Base-by-base conservation (phyloP, 192 early-diverging fungal species). In the Linnemannia schmuckeri region DNA sequence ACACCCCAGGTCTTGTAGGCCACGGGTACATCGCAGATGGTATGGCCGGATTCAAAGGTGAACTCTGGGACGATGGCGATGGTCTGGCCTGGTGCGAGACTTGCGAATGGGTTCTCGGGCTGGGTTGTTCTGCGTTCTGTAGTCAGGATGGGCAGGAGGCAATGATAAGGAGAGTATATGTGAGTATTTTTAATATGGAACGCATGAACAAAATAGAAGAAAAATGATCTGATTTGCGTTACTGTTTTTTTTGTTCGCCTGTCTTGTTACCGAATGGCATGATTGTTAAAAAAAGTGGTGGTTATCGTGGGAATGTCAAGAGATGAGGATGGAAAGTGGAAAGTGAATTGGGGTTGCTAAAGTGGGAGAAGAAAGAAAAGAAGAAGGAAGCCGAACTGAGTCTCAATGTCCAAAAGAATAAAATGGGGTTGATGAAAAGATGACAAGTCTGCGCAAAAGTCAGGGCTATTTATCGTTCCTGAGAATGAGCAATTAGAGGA, bases 1-100 rank as follows among this genome's bases (percentile, higher is more conserved):
- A 82, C 92, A 46, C 98, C 98, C 96, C 96, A 99, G 8, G 98
- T 97, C 87, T 99, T 98, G 93, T 97, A 99, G 40, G 97, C 98
- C 1, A 98, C 95, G 18, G 97, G 97, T 13, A 97, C 95, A 55
- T 96, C 41, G 46, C 80, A 80, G 30, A 99, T 91, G 5, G 88
- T 90, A n/a, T 85, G 89, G 35, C 97, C 98, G 33, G 94, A 95
- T 82, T 96, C 96, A 35, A 98, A 92, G n/a, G 82, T 91, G 82
- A 96, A 97, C 69, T 90, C 88, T 24, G 95, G 93, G 9, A 97
- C 82, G 9, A 91, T 89, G 74, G 90, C 87, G 30, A 96, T 90
- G 27, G 90, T 89, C 79, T 97, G 97, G 55, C 91, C 93, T 6
- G 91, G 84, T 12, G 94, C 93, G 33, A 96, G 88, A 3, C 81